A percentile compares a stretch with the other conserved stretches of the same genome.
These are phyloP conservation scores for Backusella westeae DNA, from an alignment of 192 early-diverging fungal genomes.

Conservation along the genomic window DNA sequence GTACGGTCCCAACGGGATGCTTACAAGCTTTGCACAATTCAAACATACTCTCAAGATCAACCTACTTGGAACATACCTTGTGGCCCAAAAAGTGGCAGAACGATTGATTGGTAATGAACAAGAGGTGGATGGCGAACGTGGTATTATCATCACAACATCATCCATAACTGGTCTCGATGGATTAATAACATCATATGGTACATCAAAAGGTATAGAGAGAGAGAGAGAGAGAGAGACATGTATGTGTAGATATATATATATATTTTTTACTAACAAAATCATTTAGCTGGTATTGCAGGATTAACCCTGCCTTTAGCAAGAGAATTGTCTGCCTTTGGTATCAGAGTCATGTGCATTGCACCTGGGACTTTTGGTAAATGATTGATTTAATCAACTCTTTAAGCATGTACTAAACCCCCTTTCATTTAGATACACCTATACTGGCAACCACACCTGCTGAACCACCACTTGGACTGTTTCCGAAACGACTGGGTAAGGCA, in stretches of 20 bases:
- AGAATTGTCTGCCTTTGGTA: constrained; percentile 45
- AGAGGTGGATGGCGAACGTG: constrained; percentile 26
- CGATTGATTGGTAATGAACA: constrained; percentile 12
- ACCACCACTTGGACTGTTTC: constrained; percentile 2
- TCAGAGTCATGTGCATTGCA: constrained; percentile 43
- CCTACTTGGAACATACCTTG: constrained; percentile 28
- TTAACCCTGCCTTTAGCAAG: constrained; percentile 58
- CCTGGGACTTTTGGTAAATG: background rate
- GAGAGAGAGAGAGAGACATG: background rate
- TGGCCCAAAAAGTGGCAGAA: constrained; percentile 21
- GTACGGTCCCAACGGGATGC: constrained; percentile 16
- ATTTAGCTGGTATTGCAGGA: constrained; percentile 43
- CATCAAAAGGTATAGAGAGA: constrained; percentile 37
- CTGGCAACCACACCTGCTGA: background rate
- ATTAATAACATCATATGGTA: constrained; percentile 20
- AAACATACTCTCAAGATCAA: constrained; percentile 24
- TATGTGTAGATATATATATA: background rate
- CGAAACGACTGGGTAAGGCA: background rate
- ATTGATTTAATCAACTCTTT: too few species aligned
- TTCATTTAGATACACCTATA: background rate
- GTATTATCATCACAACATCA: constrained; percentile 27
- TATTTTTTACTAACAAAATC: too few species aligned
- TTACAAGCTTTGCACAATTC: constrained; percentile 26
- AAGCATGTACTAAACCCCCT: too few species aligned
- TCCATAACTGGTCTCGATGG: constrained; percentile 35